These are phyloP conservation scores for Blepharisma japonicum DNA, from an alignment of 73 alveolate species.

Conservation along the genomic window DNA sequence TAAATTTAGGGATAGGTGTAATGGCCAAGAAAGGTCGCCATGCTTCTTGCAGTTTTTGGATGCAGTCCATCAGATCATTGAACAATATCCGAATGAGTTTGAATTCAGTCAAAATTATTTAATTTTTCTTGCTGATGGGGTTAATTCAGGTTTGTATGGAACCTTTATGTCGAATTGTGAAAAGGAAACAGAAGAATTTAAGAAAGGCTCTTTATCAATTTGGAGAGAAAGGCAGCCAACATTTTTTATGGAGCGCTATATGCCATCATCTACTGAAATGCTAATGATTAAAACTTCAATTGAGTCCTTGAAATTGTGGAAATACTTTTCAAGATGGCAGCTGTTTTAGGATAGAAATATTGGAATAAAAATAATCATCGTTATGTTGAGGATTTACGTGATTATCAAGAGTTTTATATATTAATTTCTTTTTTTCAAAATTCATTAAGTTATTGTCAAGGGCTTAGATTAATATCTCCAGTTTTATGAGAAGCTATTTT, in stretches of 20 bases:
- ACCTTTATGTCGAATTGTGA: conserved; percentile 84
- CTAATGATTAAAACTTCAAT: neutral
- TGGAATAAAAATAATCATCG: no score
- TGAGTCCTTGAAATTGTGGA: neutral
- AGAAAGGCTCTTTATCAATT: neutral
- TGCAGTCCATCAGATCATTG: conserved; percentile 77
- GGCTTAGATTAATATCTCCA: no score
- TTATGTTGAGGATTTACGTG: no score
- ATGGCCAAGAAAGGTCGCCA: conserved; percentile 81
- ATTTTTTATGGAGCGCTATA: neutral
- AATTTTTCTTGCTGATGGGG: conserved; percentile 76
- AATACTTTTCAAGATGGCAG: neutral
- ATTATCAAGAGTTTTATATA: no score
- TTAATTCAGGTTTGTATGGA: conserved; percentile 82
- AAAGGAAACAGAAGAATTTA: neutral
- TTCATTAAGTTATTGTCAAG: no score
- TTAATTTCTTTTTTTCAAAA: no score
- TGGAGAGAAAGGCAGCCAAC: neutral
- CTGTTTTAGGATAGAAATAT: no score
- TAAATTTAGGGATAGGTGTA: conserved; percentile 55
- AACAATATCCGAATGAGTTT: conserved; percentile 79
- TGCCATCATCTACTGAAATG: neutral
- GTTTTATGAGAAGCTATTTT: no score
- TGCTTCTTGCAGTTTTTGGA: conserved; percentile 90
- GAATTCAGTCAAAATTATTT: conserved; percentile 82